Evolutionary conservation across 179 eudicot genomes (phyloP), one percentile per base, ranked within the genome.

Genomic region (Beta corolliflora): DNA sequence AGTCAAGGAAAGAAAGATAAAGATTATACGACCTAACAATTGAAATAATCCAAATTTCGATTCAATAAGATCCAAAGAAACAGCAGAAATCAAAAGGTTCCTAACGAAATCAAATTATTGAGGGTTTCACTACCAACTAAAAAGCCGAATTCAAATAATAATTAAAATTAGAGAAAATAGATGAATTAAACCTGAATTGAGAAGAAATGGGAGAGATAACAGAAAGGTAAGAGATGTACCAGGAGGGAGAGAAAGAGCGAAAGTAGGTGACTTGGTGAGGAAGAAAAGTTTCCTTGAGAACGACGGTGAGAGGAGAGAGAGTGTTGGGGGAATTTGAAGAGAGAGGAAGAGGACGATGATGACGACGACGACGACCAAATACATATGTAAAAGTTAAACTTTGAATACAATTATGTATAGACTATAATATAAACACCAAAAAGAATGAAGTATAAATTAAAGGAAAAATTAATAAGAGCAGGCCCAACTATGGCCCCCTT

Each of bases 381-480:
- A 25, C 25, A 25, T 25, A 25, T 0, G 25, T 25, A 25, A 25
- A 25, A 4, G 3, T 48, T 4, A 48, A 48, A 31, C 3, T 25
- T 25, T 25, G 25, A 31, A 31, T 31, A 1, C 3, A 31, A 31
- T 3, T 1, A 31, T 1, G 2, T 31, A 3, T 31, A 3, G 2
- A 1, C 3, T 31, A 1, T 3, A 3, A 31, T 1, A 1, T 3
- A 3, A 31, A 3, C 2, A 0, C 2, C 2, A 2, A 31, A 1
- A 2, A 2, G 2, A 2, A 0, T 2, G 36, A 31, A 2, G 1
- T 2, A 2, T n/a, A n/a, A n/a, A n/a, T n/a, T 3, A 3, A 31
- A 3, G 36, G 36, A 31, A 31, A 31, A 31, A 31, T 31, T 31
- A n/a, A n/a, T n/a, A n/a, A n/a, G n/a, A n/a, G n/a, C n/a, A n/a